A percentile compares a stretch with the other conserved stretches of the same genome.
Conservation (phyloP, 2,329 filamentous ascomycete genomes). For the Colletotrichum sp. region DNA sequence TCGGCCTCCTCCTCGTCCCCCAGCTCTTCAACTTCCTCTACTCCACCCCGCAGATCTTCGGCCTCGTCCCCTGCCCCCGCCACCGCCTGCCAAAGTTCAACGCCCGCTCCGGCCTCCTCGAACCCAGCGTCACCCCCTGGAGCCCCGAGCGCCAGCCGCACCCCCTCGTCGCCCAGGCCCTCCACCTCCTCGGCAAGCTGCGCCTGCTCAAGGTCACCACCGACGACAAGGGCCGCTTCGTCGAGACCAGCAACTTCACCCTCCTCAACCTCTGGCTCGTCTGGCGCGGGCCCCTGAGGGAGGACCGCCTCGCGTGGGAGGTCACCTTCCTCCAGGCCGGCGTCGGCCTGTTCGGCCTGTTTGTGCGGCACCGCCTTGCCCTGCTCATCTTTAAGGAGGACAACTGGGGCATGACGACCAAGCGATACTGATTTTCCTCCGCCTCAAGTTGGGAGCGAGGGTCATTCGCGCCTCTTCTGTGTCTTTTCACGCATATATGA, state of each 20-base stretch:
- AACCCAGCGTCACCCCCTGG: slow-evolving; percentile 86
- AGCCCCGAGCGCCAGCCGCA: slow-evolving; percentile 69
- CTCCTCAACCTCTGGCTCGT: slow-evolving; percentile 96
- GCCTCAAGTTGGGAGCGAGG: not conserved
- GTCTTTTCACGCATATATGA: not conserved
- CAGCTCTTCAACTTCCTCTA: slow-evolving; percentile 98
- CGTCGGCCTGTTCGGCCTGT: slow-evolving; percentile 81
- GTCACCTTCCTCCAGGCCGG: slow-evolving; percentile 79
- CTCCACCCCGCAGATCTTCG: slow-evolving; percentile 89
- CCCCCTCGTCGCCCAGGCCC: slow-evolving; percentile 61
- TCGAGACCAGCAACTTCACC: slow-evolving; percentile 88
- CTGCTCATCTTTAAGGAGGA: slow-evolving; percentile 89
- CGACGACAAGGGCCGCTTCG: slow-evolving; percentile 72
- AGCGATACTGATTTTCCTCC: slow-evolving; percentile 6
- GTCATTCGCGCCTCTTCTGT: not conserved
- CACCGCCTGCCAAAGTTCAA: slow-evolving; percentile 93
- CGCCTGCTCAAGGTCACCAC: slow-evolving; percentile 67
- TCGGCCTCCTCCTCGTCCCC: slow-evolving; percentile 87
- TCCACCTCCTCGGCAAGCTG: slow-evolving; percentile 74
- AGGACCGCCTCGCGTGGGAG: slow-evolving; percentile 82
- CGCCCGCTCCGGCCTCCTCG: slow-evolving; percentile 80
- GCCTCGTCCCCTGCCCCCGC: slow-evolving; percentile 87
- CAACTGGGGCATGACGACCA: slow-evolving; percentile 61
- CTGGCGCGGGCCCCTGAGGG: slow-evolving; percentile 89
- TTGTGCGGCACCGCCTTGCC: slow-evolving; percentile 85